phyloP scores from a whole-genome alignment of 768 basidiomycete species.

The Leccinum longicurvipes region DNA sequence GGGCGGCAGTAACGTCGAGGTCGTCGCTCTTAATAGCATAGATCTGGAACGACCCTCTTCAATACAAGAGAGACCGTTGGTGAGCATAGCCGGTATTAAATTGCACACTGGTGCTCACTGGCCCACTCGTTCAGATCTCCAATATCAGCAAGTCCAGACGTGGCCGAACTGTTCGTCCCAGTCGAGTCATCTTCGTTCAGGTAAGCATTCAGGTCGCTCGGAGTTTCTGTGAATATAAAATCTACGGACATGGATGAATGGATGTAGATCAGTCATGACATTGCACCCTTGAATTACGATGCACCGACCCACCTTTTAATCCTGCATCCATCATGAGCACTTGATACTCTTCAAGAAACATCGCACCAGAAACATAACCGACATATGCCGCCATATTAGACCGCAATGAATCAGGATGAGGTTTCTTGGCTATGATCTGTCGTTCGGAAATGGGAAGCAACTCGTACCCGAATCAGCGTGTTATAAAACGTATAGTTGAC shows the following conservation, averaged over 20 bases:
- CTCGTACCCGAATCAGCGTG: not conserved
- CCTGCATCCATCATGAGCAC: conserved; percentile 38
- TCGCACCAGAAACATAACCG: conserved; percentile 47
- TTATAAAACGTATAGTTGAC: not conserved
- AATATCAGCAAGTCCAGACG: conserved; percentile 1
- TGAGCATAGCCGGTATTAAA: not conserved
- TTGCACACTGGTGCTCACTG: conserved; percentile 29
- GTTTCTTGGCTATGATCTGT: conserved; percentile 47
- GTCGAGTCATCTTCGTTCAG: conserved; percentile 7
- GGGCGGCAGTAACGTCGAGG: not conserved
- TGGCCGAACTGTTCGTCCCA: not conserved
- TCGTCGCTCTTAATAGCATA: conserved; percentile 38
- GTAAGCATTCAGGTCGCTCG: conserved; percentile 41
- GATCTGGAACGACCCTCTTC: conserved; percentile 48
- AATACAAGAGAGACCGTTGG: not conserved
- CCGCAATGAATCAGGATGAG: conserved; percentile 40
- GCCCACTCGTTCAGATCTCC: conserved; percentile 45
- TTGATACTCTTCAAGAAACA: conserved; percentile 38
- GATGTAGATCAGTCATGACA: not conserved
- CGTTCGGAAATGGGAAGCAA: not conserved
- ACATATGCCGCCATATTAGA: conserved; percentile 41
- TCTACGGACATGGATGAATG: conserved; percentile 30
- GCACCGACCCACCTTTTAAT: conserved; percentile 35
- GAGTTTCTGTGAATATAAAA: conserved; percentile 37
- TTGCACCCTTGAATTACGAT: not conserved